Evolutionary conservation across 371 early-diverging fungal genomes (phyloP).

Genomic region (Mucor lusitanicus): DNA sequence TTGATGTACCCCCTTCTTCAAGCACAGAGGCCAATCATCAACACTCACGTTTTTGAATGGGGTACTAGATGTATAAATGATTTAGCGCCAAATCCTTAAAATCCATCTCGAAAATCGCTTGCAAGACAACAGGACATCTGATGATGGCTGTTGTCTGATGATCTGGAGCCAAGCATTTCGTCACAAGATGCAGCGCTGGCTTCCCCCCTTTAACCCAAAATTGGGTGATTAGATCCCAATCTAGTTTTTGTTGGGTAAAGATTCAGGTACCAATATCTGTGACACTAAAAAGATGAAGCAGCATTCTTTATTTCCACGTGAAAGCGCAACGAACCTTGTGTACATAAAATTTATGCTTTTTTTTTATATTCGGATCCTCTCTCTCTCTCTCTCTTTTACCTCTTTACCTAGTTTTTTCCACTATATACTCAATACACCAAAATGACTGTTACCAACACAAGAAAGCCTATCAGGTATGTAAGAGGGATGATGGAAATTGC

Average conservation of each 20-base stretch:
- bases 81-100: neutral
- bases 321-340: neutral
- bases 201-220: neutral
- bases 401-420: neutral
- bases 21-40: slow-evolving; percentile 3
- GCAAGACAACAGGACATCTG: neutral
- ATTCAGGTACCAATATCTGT: neutral
- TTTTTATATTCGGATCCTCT: neutral
- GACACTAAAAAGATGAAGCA: neutral
- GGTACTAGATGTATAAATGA: neutral
- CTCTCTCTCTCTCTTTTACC: neutral
- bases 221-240: neutral
- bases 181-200: neutral
- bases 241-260: neutral
- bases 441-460: slow-evolving; percentile 13
- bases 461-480: slow-evolving; percentile 27
- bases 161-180: neutral
- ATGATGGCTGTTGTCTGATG: neutral
- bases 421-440: neutral
- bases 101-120: neutral
- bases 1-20: neutral
- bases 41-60: slow-evolving; percentile 3
- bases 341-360: neutral
- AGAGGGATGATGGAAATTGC: neutral
- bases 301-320: neutral